phyloP scores from a whole-genome alignment of 352 stramenopile species.

The Phytopythium ostracodes region DNA sequence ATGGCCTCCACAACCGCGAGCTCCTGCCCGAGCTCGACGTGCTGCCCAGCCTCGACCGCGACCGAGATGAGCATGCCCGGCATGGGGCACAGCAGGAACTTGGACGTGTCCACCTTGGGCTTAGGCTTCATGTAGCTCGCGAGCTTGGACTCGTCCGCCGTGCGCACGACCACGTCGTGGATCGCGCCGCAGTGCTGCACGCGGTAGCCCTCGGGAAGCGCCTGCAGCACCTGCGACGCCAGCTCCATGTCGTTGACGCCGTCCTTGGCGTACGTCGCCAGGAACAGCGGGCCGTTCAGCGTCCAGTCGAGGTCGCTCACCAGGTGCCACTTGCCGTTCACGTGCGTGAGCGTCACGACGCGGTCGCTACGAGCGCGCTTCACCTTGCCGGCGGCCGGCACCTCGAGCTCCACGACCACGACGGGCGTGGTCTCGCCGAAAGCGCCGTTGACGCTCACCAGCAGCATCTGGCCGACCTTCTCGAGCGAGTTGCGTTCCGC shows the following conservation, averaged over 20 bases:
- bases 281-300: conserved; percentile 57
- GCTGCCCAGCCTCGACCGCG: conserved; percentile 81
- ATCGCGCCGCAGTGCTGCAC: conserved; percentile 87
- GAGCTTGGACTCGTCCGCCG: conserved; percentile 83
- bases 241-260: conserved; percentile 18
- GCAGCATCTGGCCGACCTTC: conserved; percentile 34
- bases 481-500: conserved; percentile 40
- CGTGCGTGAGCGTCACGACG: conserved; percentile 4
- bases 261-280: conserved; percentile 30
- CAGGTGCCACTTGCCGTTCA: conserved; percentile 41
- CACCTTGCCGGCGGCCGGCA: conserved; percentile 19
- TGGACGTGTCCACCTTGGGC: conserved; percentile 86
- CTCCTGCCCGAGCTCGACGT: conserved; percentile 92
- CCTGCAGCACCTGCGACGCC: conserved; percentile 62
- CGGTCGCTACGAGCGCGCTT: conserved; percentile 25
- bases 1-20: conserved; percentile 96
- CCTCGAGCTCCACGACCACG: conserved; percentile 45
- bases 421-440: conserved; percentile 46
- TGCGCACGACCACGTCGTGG: conserved; percentile 88
- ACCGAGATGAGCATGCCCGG: conserved; percentile 90
- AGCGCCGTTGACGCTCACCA: conserved; percentile 49
- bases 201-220: conserved; percentile 62
- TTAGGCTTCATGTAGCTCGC: conserved; percentile 89
- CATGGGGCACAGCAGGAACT: conserved; percentile 94
- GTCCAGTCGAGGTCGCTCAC: conserved; percentile 54